Base-by-base conservation (phyloP, 495 filamentous ascomycete species). In the Neurospora intermedia region DNA sequence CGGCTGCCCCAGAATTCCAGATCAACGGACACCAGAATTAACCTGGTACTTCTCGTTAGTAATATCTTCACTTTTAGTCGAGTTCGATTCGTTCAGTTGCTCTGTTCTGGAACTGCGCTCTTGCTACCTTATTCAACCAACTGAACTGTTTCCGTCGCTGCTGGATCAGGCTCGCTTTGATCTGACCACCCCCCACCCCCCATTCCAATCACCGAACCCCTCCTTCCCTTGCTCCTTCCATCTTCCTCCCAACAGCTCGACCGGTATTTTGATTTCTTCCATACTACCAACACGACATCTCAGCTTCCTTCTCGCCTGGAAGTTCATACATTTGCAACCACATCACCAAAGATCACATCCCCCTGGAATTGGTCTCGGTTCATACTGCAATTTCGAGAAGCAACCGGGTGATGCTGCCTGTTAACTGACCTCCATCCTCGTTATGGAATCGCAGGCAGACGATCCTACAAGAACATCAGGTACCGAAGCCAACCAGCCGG, bases 381-480 rank as follows among this genome's bases (percentile, higher is more conserved):
- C 54, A 62, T 62, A 38, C 54, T 62, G 27, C 23, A 18, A 31
- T 66, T 66, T 66, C 15, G 15, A 27, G 54, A 66, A 66, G 27
- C 54, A 66, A 31, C 54, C 54, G 54, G 31, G 54, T 66, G 15
- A 66, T 66, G 54, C 54, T 66, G 27, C 54, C 54, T 66, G 27
- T 38, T 66, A 66, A 66, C 54, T 66, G 27, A 66, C 54, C 18
- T 35, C 3, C 27, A 77, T 75, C 76, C 76, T 77, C 81, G 83
- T 83, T 72, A 86, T 86, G 84, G 84, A 85, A 83, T 74, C 78
- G 79, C 81, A 81, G 75, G 70, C 73, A 73, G 27, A 54, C 71
- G 74, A 74, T 45, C 35, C 43, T 13, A 46, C 46, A 15, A 72
- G 69, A 69, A 35, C 72, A 73, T 31, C 71, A 69, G 66, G 54